Percentiles rank a stretch among this genome's conserved stretches.
Evolutionary conservation across 116 monocot species (phyloP).

Genomic region (Papilionanthe hybrid): DNA sequence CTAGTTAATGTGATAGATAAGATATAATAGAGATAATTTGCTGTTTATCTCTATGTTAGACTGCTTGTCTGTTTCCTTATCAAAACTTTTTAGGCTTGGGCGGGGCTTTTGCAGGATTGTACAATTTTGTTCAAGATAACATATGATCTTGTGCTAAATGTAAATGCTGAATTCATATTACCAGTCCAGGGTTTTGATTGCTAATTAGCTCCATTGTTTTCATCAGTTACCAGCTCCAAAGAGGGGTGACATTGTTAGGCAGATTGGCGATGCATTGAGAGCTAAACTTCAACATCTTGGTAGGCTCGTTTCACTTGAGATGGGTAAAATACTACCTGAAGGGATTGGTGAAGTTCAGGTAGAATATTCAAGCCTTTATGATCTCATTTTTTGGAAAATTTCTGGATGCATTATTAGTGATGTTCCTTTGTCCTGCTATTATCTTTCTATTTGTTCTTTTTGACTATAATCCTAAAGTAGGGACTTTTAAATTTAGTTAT

Average conservation of each 20-base stretch:
- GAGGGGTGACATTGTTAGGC: constrained; percentile 90
- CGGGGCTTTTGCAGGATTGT: background rate
- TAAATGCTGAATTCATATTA: background rate
- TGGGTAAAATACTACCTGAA: constrained; percentile 96
- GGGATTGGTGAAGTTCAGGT: constrained; percentile 98
- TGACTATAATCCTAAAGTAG: background rate
- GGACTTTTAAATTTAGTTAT: background rate
- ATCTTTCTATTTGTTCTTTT: background rate
- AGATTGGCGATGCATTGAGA: constrained; percentile 90
- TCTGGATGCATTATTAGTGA: background rate
- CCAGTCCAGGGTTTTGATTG: background rate
- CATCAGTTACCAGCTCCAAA: constrained; percentile 83
- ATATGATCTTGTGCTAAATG: background rate
- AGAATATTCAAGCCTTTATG: constrained; percentile 1
- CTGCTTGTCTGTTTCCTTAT: background rate
- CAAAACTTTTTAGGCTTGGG: background rate
- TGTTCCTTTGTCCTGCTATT: background rate
- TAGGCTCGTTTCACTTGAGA: constrained; percentile 85
- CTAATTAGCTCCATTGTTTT: constrained; percentile 4
- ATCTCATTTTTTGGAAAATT: background rate
- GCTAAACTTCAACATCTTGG: constrained; percentile 75
- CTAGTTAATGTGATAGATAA: background rate
- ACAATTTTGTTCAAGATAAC: background rate
- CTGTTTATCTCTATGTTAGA: background rate
- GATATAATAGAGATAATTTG: background rate